Conservation (phyloP, 1,139 yeast genomes). For the Pichia kudriavzevii region DNA sequence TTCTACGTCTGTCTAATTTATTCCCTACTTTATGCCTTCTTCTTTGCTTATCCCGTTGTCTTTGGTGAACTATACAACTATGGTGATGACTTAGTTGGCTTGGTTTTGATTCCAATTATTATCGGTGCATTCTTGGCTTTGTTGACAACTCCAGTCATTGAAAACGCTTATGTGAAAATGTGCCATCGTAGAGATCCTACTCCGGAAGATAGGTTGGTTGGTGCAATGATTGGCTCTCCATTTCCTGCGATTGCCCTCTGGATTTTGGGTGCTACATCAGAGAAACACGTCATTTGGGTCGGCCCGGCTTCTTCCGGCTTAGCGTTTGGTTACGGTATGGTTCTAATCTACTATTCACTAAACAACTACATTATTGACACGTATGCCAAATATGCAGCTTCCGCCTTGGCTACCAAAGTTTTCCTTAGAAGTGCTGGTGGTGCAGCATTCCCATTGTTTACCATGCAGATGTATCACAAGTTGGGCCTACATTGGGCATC, state of each 20-base stretch:
- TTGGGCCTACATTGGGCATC: conserved; percentile 80
- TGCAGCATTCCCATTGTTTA: conserved; percentile 76
- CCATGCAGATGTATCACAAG: conserved; percentile 70
- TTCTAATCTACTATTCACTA: conserved; percentile 74
- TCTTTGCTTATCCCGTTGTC: conserved; percentile 82
- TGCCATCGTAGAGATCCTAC: conserved; percentile 55
- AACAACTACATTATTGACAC: conserved; percentile 87
- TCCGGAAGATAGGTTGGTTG: conserved; percentile 81
- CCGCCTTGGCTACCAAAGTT: conserved; percentile 85
- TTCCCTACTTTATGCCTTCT: conserved; percentile 81
- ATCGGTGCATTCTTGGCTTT: conserved; percentile 78
- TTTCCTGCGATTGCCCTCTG: conserved; percentile 83
- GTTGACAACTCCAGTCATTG: conserved; percentile 63
- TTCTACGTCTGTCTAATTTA: conserved; percentile 81
- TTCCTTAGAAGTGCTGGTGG: conserved; percentile 83
- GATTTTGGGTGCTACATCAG: conserved; percentile 84
- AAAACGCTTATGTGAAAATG: conserved; percentile 47
- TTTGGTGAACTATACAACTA: conserved; percentile 60
- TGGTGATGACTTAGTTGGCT: conserved; percentile 63
- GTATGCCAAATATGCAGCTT: conserved; percentile 80
- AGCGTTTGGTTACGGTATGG: conserved; percentile 91
- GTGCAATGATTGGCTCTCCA: conserved; percentile 87
- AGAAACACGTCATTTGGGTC: conserved; percentile 77
- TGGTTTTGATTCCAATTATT: conserved; percentile 80
- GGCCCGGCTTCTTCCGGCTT: conserved; percentile 90